These are phyloP conservation scores for Quercus gilva DNA, from an alignment of 306 rosid genomes.

Conservation along the genomic window DNA sequence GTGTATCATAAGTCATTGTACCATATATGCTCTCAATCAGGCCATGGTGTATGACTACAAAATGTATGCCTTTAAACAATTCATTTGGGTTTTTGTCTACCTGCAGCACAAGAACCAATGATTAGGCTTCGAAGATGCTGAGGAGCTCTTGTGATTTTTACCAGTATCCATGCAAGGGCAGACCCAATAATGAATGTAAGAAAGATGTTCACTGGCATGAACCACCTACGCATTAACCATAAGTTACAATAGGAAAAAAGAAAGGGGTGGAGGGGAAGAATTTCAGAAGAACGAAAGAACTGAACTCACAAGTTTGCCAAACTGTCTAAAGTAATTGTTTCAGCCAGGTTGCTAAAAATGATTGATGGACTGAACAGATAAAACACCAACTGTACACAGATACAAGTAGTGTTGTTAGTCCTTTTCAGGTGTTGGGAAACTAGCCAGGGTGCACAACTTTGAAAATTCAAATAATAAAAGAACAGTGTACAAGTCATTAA, in stretches of 20 bases:
- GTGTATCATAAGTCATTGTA: no score
- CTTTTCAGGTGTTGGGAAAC: no score
- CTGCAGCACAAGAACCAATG: slow-evolving; percentile 45
- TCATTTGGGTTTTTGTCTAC: neutral
- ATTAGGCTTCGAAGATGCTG: slow-evolving; percentile 44
- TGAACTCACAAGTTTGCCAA: neutral
- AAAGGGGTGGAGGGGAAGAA: neutral
- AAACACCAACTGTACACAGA: neutral
- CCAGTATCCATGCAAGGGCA: slow-evolving; percentile 37
- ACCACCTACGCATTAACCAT: slow-evolving; percentile 37
- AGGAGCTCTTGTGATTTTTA: slow-evolving; percentile 42
- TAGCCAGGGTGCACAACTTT: no score
- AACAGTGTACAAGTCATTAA: no score
- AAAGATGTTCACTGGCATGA: slow-evolving; percentile 48
- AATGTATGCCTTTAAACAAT: neutral
- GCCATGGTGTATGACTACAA: neutral
- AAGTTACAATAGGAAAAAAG: neutral
- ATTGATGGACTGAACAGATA: neutral
- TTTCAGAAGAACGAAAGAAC: neutral
- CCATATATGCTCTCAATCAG: neutral
- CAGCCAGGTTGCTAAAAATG: neutral
- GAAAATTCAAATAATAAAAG: no score
- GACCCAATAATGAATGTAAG: slow-evolving; percentile 42
- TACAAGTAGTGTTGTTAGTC: neutral
- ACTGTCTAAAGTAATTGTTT: neutral